Base-by-base conservation (phyloP, 805 yeast genomes). In the Debaryomyces prosopidis region DNA sequence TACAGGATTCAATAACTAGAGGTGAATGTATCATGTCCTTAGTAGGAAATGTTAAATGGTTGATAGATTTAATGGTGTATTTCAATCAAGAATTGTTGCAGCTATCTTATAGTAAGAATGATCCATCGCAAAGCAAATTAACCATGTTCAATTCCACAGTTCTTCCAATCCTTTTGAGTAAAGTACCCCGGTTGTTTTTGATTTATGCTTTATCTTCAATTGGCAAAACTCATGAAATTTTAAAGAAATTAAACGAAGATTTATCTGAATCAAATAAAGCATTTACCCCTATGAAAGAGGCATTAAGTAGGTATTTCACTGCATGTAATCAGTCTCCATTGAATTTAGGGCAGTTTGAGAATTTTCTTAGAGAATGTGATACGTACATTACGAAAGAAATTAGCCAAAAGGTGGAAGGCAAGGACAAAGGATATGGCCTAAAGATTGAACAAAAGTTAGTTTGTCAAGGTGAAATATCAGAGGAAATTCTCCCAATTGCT, bases 1-100 rank as follows among this genome's bases (percentile, higher is more conserved):
- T 77, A 38, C 78, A 72, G 47, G 85, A 81, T 43, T 74, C 82
- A 1, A 70, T 77, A 17, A 69, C 76, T 8, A 71, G 89, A 52
- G 84, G 84, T 31, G 90, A 85, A 53, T 73, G 81, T 49, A 73
- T 86, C 3, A 69, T 84, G 36, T 67, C 72, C 14, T 70, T 83
- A 9, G 64, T 88, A n/a, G 97, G 97, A 0, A 80, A 86, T 33
- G 81, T 87, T 7, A 80, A 89, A 55, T 92, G 97, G 97, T 78
- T 88, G 52, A 77, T 89, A 27, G 97, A 90, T 59, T 80, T 89
- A 48, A 73, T 89, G 44, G 80, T 85, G 1, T 82, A 80, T 50
- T 60, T 88, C 34, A 80, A 83, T 44, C 96, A 91, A 62, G 96
- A 92, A 52, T 64, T 86, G 28, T 58, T 84, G 18, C 77, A 82